Evolutionary conservation across 768 basidiomycete genomes (phyloP).

Genomic region (Coprinopsis strossmayeri): DNA sequence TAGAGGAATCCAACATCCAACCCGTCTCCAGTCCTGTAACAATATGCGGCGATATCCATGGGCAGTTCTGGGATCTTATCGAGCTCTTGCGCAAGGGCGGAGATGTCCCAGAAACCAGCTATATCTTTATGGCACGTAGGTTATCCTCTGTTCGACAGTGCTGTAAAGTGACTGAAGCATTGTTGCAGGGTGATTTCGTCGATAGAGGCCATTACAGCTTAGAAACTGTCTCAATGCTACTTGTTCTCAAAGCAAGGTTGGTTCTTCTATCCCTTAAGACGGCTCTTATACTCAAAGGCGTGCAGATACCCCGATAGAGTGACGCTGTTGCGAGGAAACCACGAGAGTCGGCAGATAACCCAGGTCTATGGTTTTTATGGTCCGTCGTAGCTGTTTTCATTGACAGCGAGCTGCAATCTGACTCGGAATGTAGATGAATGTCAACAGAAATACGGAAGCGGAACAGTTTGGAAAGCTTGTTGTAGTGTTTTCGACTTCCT

Average conservation of each 20-base stretch:
- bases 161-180: slow-evolving; percentile 13
- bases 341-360: slow-evolving; percentile 95
- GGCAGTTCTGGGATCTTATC: slow-evolving; percentile 95
- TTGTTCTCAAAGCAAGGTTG: slow-evolving; percentile 86
- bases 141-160: slow-evolving; percentile 18
- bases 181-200: slow-evolving; percentile 86
- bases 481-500: slow-evolving; percentile 95
- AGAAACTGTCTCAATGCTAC: slow-evolving; percentile 86
- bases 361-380: slow-evolving; percentile 99
- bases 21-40: slow-evolving; percentile 93
- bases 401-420: background rate
- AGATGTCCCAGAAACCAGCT: slow-evolving; percentile 80
- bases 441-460: slow-evolving; percentile 94
- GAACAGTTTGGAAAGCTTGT: slow-evolving; percentile 95
- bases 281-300: slow-evolving; percentile 8
- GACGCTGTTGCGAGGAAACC: slow-evolving; percentile 88
- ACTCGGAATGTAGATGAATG: slow-evolving; percentile 67
- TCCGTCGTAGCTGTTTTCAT: slow-evolving; percentile 26
- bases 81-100: slow-evolving; percentile 87
- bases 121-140: slow-evolving; percentile 92
- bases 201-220: slow-evolving; percentile 95
- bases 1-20: slow-evolving; percentile 97
- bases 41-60: slow-evolving; percentile 94
- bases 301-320: slow-evolving; percentile 87
- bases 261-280: slow-evolving; percentile 10